Base-by-base conservation (phyloP, 1,139 yeast genomes). In the Yamadazyma friedrichii region DNA sequence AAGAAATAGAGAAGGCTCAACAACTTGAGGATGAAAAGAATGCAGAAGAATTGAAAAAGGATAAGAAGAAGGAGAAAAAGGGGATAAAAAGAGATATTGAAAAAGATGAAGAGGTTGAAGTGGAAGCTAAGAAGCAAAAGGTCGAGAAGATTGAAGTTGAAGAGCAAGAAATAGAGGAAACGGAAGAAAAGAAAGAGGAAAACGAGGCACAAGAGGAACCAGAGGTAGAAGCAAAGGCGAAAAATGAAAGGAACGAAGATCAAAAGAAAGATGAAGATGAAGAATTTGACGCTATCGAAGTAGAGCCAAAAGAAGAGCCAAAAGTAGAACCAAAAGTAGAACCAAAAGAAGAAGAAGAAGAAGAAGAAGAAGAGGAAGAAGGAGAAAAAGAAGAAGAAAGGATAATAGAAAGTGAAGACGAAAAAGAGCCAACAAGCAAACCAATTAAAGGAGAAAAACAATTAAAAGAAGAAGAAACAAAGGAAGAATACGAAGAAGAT, bases 1-100 rank as follows among this genome's bases (percentile, higher is more conserved):
- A 62, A 9, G 62, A 65, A 1, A 53, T 59, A 20, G 29, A 9
- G 6, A 38, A 32, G 22, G 20, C 24, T 26, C 34, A 33, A 6
- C 42, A 41, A 15, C 20, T 10, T 10, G 33, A 31, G 42, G 27
- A 45, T 31, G 31, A 40, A 42, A 20, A 44, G 35, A 17, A 44
- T 27, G 25, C 36, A 16, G 15, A 42, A 34, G 17, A 50, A 31
- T 33, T 44, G 31, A 37, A 37, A 6, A 31, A 15, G 10, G 24
- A 31, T 10, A 25, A 34, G 24, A 27, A 27, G 3, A n/a, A 13
- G 17, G 37, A 38, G 34, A 31, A 30, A 29, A 17, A 24, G 26
- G 36, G 35, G 3, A 46, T 37, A 27, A 41, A 26, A 29, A 16
- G 30, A 31, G 35, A 34, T 8, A 44, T 38, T 5, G 45, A 35